These are phyloP conservation scores for Eutrema salsugineum DNA, from an alignment of 441 rosid species.

Conservation along the genomic window DNA sequence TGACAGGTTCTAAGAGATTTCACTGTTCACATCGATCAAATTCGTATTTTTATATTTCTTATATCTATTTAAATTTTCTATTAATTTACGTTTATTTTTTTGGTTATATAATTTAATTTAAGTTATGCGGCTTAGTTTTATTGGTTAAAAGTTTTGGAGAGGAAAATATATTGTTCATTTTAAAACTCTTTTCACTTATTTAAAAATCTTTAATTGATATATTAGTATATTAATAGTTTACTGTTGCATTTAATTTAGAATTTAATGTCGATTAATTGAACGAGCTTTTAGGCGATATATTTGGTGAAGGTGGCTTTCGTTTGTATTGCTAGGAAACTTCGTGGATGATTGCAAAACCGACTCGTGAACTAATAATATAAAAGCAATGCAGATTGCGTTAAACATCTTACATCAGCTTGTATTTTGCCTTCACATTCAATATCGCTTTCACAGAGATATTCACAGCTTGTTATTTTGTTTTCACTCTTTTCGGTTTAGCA, in stretches of 20 bases:
- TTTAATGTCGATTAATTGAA: background rate
- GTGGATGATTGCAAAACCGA: slow-evolving; percentile 3
- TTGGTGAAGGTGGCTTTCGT: background rate
- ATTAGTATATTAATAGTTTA: too few relatives aligned
- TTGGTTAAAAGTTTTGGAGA: too few relatives aligned
- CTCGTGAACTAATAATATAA: background rate
- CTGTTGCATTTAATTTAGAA: too few relatives aligned
- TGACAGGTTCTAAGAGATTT: background rate
- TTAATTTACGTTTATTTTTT: background rate
- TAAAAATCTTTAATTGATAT: background rate
- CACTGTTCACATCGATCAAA: background rate
- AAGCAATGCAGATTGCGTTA: background rate
- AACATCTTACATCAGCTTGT: background rate
- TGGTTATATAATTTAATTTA: background rate
- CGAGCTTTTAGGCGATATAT: background rate
- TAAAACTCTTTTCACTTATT: background rate
- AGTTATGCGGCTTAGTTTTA: background rate
- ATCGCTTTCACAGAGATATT: slow-evolving; percentile 13
- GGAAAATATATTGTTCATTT: background rate
- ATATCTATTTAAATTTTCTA: too few relatives aligned
- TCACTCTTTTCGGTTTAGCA: background rate
- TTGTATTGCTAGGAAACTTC: slow-evolving; percentile 12
- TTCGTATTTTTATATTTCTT: background rate
- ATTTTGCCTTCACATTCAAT: background rate
- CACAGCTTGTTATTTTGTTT: background rate